Conservation (phyloP, 495 filamentous ascomycete genomes). For the Schizothecium vesticola region DNA sequence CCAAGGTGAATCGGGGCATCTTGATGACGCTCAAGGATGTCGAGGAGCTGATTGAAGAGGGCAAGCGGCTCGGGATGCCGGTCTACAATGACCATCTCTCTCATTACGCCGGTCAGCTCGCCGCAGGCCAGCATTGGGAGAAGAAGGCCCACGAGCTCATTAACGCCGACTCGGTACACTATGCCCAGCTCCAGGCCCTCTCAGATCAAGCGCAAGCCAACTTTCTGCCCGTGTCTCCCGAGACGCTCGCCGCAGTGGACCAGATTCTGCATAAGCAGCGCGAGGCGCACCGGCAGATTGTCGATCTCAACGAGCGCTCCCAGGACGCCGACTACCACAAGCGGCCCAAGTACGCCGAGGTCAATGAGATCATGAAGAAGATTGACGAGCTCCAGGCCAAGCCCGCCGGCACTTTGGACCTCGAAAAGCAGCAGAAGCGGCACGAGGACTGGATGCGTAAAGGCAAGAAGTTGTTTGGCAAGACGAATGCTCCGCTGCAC, state of each 20-base stretch:
- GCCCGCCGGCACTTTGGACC: conserved; percentile 80
- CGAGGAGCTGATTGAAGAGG: conserved; percentile 68
- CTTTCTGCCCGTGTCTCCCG: conserved; percentile 70
- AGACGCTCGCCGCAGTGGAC: conserved; percentile 79
- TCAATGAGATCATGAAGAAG: conserved; percentile 81
- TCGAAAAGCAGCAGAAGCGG: conserved; percentile 90
- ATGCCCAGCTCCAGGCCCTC: conserved; percentile 88
- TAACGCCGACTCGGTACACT: conserved; percentile 81
- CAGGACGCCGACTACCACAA: conserved; percentile 68
- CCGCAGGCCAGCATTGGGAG: conserved; percentile 82
- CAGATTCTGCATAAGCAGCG: conserved; percentile 93
- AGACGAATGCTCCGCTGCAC: conserved; percentile 94
- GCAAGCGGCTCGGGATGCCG: conserved; percentile 66
- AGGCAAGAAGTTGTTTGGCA: conserved; percentile 97
- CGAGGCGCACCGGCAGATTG: conserved; percentile 83
- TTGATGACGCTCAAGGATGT: conserved; percentile 72
- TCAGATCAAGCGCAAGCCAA: conserved; percentile 67
- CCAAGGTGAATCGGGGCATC: conserved; percentile 54
- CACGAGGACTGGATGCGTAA: conserved; percentile 99
- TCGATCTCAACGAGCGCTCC: conserved; percentile 70
- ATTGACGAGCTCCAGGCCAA: conserved; percentile 86
- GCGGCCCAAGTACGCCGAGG: conserved; percentile 84
- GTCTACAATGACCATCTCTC: conserved; percentile 70
- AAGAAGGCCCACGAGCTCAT: conserved; percentile 90
- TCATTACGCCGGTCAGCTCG: conserved; percentile 68